phyloP scores from a whole-genome alignment of 2,329 filamentous ascomycete species.

The Colletotrichum theobromicola region DNA sequence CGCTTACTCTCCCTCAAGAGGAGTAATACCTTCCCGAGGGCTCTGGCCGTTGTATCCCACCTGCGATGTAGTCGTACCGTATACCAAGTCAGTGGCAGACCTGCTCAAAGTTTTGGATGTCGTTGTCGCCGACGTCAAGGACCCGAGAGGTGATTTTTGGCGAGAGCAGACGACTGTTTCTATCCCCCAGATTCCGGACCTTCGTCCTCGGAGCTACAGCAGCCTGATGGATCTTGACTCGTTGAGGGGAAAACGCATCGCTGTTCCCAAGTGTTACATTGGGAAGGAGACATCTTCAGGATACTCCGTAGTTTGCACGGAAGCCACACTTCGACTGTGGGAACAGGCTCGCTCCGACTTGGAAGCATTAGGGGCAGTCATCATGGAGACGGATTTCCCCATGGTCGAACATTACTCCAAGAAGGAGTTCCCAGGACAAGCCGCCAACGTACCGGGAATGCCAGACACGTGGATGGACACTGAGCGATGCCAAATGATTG shows the following conservation, averaged over 20 bases:
- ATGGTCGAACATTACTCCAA: slow-evolving; percentile 8
- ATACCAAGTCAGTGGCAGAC: slow-evolving; percentile 52
- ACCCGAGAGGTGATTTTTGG: slow-evolving; percentile 54
- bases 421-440: neutral
- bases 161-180: slow-evolving; percentile 51
- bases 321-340: slow-evolving; percentile 30
- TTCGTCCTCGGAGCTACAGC: slow-evolving; percentile 37
- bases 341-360: slow-evolving; percentile 37
- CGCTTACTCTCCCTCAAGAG: slow-evolving; percentile 57
- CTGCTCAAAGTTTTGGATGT: slow-evolving; percentile 46
- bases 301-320: neutral
- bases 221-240: slow-evolving; percentile 33
- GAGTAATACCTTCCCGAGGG: slow-evolving; percentile 52
- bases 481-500: slow-evolving; percentile 45
- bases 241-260: slow-evolving; percentile 50
- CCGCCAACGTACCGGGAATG: slow-evolving; percentile 4
- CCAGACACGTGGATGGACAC: slow-evolving; percentile 43
- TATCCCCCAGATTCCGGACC: slow-evolving; percentile 37
- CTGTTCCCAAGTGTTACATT: slow-evolving; percentile 56
- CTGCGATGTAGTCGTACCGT: slow-evolving; percentile 56
- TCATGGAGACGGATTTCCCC: slow-evolving; percentile 34
- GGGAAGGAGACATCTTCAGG: slow-evolving; percentile 33
- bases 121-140: slow-evolving; percentile 46
- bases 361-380: slow-evolving; percentile 43
- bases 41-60: slow-evolving; percentile 58